phyloP scores from a whole-genome alignment of 768 basidiomycete species.

The Podaxis sp. region DNA sequence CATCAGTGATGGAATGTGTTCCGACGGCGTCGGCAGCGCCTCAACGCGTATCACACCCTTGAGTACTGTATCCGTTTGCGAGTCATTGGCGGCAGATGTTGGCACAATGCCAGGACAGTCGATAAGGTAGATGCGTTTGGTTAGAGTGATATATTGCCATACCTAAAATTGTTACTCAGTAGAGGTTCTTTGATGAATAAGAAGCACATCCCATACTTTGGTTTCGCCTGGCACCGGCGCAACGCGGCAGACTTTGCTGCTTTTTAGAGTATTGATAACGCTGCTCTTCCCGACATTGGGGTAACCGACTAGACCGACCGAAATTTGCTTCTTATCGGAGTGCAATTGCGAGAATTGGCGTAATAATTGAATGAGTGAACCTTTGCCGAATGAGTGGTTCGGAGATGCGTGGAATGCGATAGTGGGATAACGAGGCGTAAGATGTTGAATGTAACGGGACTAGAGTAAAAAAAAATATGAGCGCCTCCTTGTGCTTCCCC shows the following conservation, averaged over 20 bases:
- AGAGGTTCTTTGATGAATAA: constrained; percentile 4
- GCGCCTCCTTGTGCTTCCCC: neutral
- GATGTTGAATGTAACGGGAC: constrained; percentile 95
- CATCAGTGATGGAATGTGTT: constrained; percentile 88
- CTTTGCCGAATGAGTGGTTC: constrained; percentile 99
- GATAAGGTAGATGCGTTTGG: constrained; percentile 95
- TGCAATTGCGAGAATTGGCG: constrained; percentile 96
- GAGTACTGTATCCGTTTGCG: constrained; percentile 87
- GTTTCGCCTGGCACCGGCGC: constrained; percentile 98
- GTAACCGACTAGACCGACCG: constrained; percentile 96
- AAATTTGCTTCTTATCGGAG: constrained; percentile 99
- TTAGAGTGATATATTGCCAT: constrained; percentile 99
- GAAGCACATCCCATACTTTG: constrained; percentile 48
- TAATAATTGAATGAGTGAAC: constrained; percentile 94
- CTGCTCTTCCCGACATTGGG: constrained; percentile 98
- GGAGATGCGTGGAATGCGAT: constrained; percentile 99
- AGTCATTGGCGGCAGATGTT: constrained; percentile 79
- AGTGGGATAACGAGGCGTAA: constrained; percentile 92
- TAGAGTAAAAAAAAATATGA: constrained; percentile 28
- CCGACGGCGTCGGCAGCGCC: constrained; percentile 87
- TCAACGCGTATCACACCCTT: constrained; percentile 98
- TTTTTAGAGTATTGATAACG: constrained; percentile 98
- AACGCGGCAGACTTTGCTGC: constrained; percentile 94
- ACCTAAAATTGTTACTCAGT: constrained; percentile 46
- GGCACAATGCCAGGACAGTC: constrained; percentile 99